Evolutionary conservation across 768 basidiomycete species (phyloP).

Genomic region (Tulasnella sp.): DNA sequence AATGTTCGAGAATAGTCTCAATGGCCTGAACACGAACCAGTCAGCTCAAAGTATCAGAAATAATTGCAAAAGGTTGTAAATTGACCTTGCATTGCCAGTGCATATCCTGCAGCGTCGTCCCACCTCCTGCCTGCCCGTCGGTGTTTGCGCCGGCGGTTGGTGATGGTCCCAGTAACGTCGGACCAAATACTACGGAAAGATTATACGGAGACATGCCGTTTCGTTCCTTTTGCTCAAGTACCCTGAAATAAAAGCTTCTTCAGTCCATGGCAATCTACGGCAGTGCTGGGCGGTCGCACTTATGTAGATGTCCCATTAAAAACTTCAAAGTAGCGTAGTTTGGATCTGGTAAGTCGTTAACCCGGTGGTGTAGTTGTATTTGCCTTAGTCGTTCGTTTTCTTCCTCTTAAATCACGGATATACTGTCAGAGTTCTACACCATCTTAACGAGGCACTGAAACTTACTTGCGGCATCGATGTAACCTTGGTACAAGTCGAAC

Average conservation of each 20-base stretch:
- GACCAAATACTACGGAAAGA: constrained; percentile 93
- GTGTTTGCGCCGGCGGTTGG: constrained; percentile 18
- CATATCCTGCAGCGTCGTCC: constrained; percentile 31
- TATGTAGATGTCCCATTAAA: constrained; percentile 87
- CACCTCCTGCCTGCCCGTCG: constrained; percentile 19
- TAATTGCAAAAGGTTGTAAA: constrained; percentile 22
- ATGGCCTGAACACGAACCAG: constrained; percentile 48
- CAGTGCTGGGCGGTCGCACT: constrained; percentile 37
- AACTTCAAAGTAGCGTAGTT: constrained; percentile 96
- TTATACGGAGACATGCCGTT: constrained; percentile 94
- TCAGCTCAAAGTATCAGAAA: constrained; percentile 15
- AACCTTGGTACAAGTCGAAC: constrained; percentile 69
- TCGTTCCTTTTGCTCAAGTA: constrained; percentile 57
- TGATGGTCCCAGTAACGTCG: constrained; percentile 81
- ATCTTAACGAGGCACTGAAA: constrained; percentile 10
- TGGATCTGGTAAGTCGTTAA: constrained; percentile 96
- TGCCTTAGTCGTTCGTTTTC: constrained; percentile 93
- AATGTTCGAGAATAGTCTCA: constrained; percentile 90
- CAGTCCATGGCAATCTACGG: neutral
- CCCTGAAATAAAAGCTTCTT: constrained; percentile 34
- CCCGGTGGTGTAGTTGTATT: constrained; percentile 90
- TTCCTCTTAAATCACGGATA: constrained; percentile 40
- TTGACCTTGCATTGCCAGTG: constrained; percentile 33
- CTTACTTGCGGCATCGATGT: constrained; percentile 92
- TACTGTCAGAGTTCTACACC: neutral